Evolutionary conservation across 495 filamentous ascomycete genomes (phyloP), one percentile per base, ranked within the genome.

Genomic region (Cairneyella variabilis): DNA sequence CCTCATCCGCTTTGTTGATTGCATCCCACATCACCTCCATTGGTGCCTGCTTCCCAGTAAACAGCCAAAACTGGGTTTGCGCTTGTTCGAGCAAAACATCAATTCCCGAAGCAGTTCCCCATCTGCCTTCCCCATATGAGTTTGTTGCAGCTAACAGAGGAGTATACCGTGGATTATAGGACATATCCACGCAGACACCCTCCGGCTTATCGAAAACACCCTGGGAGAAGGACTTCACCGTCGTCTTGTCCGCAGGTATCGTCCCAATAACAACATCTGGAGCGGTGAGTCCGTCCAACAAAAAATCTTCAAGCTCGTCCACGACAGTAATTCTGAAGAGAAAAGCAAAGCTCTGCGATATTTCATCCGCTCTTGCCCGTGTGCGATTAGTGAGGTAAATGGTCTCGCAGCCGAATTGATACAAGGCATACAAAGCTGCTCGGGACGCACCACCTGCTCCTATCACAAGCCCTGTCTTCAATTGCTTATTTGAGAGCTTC

Each of bases 81-180:
- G 47, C 47, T 27, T 50, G 47, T 39, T 50, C 47, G 18, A 50
- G 23, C 47, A 50, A 23, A 21, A 50, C 47, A 21, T 50, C 47
- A 11, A 39, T 27, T 50, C 47, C 47, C 34, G 47, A 38, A 37
- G 23, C 34, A 20, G 34, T 50, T 27, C 17, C 47, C 47, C 47
- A 50, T 38, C 36, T 38, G 20, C 36, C 36, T 38, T 38, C 36
- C 28, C 34, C 20, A 23, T 38, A 37, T 14, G 20, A 12, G 11
- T 50, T 32, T 11, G 28, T 27, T 38, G 47, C 47, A 10, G 20
- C 30, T 6, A 38, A 38, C 4, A 50, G 34, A 3, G 30, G 47
- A 22, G 47, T 50, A 37, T 38, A 21, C 27, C 47, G 47, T 12
- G 47, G 47, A 21, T 50, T 50, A 37, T 50, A 50, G 7, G 47